Percentiles rank a stretch among this genome's conserved stretches.
phyloP scores from a whole-genome alignment of 305 asterid genomes.

The Fraxinus angustifolia region DNA sequence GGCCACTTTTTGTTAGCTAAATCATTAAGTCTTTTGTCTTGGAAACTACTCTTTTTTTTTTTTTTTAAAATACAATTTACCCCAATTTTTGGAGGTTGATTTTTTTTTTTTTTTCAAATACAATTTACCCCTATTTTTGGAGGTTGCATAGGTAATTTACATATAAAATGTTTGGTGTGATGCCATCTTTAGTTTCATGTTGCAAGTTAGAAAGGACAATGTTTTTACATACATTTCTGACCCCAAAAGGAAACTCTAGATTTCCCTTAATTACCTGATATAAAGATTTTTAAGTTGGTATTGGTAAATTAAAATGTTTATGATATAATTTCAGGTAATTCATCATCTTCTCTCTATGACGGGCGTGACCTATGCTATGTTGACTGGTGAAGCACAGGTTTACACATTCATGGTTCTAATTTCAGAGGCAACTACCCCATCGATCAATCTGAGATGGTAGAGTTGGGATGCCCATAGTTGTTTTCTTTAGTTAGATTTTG shows the following conservation, averaged over 20 bases:
- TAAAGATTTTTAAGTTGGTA: background rate
- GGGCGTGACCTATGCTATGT: conserved; percentile 53
- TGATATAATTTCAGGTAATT: conserved; percentile 44
- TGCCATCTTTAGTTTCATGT: background rate
- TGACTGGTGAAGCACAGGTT: conserved; percentile 79
- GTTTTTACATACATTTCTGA: background rate
- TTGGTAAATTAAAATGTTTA: background rate
- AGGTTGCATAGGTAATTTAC: background rate
- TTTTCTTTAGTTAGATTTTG: background rate
- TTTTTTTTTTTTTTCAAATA: background rate
- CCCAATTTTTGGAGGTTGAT: too few species aligned
- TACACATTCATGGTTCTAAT: conserved; percentile 60
- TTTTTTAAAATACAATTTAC: background rate
- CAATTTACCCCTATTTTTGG: background rate
- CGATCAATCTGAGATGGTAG: conserved; percentile 84
- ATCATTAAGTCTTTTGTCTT: background rate
- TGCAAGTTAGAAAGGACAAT: background rate
- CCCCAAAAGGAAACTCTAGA: background rate
- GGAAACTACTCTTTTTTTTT: background rate
- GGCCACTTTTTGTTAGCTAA: background rate
- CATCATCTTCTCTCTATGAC: conserved; percentile 76
- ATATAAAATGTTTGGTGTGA: background rate
- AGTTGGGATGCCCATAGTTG: background rate
- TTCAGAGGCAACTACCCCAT: conserved; percentile 87
- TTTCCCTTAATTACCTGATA: background rate